Percentiles rank a stretch among this genome's conserved stretches.
Conservation (phyloP, 306 rosid species). For the Casuarina glauca region DNA sequence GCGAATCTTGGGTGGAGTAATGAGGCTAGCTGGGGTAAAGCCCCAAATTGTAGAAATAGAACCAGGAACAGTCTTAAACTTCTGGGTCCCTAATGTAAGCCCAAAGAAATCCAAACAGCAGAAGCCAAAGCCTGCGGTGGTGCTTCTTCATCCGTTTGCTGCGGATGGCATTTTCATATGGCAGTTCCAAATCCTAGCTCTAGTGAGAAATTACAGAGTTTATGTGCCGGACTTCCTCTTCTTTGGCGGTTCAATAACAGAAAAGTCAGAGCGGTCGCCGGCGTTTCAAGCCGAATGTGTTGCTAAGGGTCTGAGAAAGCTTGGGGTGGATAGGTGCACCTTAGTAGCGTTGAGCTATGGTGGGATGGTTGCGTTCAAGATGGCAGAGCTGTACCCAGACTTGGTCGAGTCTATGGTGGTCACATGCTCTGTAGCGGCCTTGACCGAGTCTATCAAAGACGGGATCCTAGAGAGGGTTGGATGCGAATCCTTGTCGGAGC, state of each 20-base stretch:
- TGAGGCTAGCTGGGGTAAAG: conserved; percentile 31
- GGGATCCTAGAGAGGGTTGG: conserved; percentile 32
- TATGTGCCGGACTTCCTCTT: conserved; percentile 47
- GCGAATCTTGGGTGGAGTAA: neutral
- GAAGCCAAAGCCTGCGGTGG: conserved; percentile 7
- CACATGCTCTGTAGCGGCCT: conserved; percentile 30
- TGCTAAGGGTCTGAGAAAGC: conserved; percentile 36
- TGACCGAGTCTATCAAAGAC: conserved; percentile 27
- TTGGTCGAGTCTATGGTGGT: conserved; percentile 44
- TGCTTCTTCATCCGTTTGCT: conserved; percentile 45
- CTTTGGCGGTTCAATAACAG: conserved; percentile 42
- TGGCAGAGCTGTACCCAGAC: conserved; percentile 40
- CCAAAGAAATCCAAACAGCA: neutral
- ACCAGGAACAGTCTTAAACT: conserved; percentile 41
- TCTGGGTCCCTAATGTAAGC: conserved; percentile 34
- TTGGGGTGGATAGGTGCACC: conserved; percentile 45
- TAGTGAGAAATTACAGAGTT: conserved; percentile 32
- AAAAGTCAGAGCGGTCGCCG: conserved; percentile 31
- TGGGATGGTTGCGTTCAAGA: conserved; percentile 45
- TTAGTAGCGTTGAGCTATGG: conserved; percentile 48
- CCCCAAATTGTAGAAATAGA: conserved; percentile 36
- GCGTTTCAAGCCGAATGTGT: conserved; percentile 52
- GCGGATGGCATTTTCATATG: conserved; percentile 40
- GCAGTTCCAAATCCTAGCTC: conserved; percentile 39
- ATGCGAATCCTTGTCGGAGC: conserved; percentile 32